Evolutionary conservation across 2,329 filamentous ascomycete species (phyloP), one percentile per base, ranked within the genome.

Genomic region (Trichoderma atroviride): DNA sequence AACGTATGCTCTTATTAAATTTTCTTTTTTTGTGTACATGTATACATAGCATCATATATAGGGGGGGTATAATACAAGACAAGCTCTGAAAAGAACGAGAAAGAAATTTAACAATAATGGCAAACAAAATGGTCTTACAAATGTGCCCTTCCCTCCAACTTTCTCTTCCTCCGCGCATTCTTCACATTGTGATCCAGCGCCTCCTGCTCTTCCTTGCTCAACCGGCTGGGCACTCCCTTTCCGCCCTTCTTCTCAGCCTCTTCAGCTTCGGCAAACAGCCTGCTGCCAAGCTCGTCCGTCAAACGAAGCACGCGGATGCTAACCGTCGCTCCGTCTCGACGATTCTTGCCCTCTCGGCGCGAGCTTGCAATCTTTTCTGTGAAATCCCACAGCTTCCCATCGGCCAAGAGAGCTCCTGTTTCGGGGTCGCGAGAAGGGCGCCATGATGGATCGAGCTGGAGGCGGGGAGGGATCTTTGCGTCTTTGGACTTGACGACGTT

Each of bases 341-440:
- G 85, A 78, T 98, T 97, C 87, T 98, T 99, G 10, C 96, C 96
- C 82, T 98, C 96, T 55, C 95, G 86, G 37, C 96, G 85, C 56
- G 89, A 92, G 61, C 88, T 86, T 9, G 93, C 93, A 72, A 99
- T 97, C 76, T 90, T 87, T 78, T 97, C 94, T 5, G 92, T 95
- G 75, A 98, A 97, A 68, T 93, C 89, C 96, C 96, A 99, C 7
- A 99, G 82, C 70, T 89, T 88, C 0, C 95, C 96, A 19, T 90
- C 84, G 0, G 92, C 86, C 3, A 89, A 76, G 0, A 97, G 84
- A 3, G 79, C 82, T 16, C 88, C 89, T 0, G 86, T 91, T 11
- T 78, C 72, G 0, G 81, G 79, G 74, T 94, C 89, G 33, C 94
- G 86, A 9, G 84, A 80, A 0, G 93, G 92, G 31, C 86, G 85